Conservation (phyloP, 106 monocot genomes). For the Dioscorea alata region DNA sequence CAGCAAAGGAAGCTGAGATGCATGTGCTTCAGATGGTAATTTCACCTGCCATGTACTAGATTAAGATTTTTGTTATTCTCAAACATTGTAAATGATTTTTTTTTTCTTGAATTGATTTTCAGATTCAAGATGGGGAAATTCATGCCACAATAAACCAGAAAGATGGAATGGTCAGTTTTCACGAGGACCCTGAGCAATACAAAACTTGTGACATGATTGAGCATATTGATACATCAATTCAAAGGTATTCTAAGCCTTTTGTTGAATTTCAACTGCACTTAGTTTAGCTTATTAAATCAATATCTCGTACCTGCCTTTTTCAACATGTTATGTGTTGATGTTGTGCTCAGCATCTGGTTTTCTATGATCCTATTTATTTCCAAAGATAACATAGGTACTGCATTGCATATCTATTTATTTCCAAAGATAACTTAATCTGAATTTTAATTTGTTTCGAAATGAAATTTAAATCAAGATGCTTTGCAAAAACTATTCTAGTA, state of each 20-base stretch:
- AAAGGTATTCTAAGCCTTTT: slow-evolving; percentile 37
- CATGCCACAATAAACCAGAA: slow-evolving; percentile 97
- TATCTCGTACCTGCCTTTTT: not conserved
- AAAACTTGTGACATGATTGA: slow-evolving; percentile 84
- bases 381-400: no score
- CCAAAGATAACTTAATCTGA: no score
- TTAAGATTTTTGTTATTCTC: no score
- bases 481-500: no score
- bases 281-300: not conserved
- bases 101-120: not conserved
- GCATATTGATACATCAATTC: slow-evolving; percentile 80
- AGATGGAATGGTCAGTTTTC: slow-evolving; percentile 99
- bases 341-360: not conserved
- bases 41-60: not conserved
- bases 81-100: no score
- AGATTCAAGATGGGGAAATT: slow-evolving; percentile 99
- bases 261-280: not conserved
- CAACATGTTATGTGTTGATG: not conserved
- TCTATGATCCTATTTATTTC: no score
- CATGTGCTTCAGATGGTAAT: slow-evolving; percentile 95
- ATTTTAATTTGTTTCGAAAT: no score
- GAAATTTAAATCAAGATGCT: no score
- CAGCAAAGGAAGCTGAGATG: slow-evolving; percentile 90
- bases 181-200: slow-evolving; percentile 98
- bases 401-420: no score